Percentiles rank a stretch among this genome's conserved stretches.
These are phyloP conservation scores for Pythium scleroteichum DNA, from an alignment of 352 stramenopile genomes.

Conservation along the genomic window DNA sequence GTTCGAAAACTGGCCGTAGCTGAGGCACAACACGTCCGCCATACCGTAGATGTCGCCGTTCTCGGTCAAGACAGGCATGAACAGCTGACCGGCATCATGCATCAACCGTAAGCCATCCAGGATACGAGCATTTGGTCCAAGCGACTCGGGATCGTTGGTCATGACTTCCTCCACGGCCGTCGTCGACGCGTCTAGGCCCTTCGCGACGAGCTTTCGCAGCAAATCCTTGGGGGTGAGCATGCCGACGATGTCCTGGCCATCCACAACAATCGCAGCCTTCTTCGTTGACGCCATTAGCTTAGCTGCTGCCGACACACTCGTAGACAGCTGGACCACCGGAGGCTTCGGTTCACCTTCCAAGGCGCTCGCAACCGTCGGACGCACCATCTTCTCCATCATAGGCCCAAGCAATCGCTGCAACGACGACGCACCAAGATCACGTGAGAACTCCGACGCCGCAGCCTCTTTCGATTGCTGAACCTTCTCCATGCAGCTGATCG, in stretches of 20 bases:
- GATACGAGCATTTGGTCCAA: slow-evolving; percentile 76
- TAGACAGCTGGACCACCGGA: slow-evolving; percentile 74
- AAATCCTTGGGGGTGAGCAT: slow-evolving; percentile 88
- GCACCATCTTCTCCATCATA: slow-evolving; percentile 91
- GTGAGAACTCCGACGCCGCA: slow-evolving; percentile 77
- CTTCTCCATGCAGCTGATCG: slow-evolving; percentile 85
- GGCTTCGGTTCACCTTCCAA: slow-evolving; percentile 82
- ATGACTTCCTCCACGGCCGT: slow-evolving; percentile 86
- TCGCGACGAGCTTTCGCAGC: slow-evolving; percentile 84
- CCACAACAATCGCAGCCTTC: slow-evolving; percentile 83
- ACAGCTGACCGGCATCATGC: slow-evolving; percentile 82
- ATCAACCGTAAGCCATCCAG: slow-evolving; percentile 84
- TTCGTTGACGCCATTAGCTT: slow-evolving; percentile 88
- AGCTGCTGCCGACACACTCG: slow-evolving; percentile 62
- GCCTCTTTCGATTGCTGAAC: slow-evolving; percentile 85
- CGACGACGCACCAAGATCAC: slow-evolving; percentile 70
- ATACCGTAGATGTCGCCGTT: slow-evolving; percentile 84
- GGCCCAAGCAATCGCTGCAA: slow-evolving; percentile 74
- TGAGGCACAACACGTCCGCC: slow-evolving; percentile 86
- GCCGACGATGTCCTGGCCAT: slow-evolving; percentile 69
- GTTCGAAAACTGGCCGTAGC: slow-evolving; percentile 86
- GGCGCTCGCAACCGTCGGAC: slow-evolving; percentile 77
- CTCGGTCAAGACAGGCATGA: slow-evolving; percentile 82
- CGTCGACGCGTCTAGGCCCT: slow-evolving; percentile 70
- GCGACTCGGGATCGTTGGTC: slow-evolving; percentile 78